Evolutionary conservation across 768 basidiomycete species (phyloP).

Genomic region (Mycena vulgaris): DNA sequence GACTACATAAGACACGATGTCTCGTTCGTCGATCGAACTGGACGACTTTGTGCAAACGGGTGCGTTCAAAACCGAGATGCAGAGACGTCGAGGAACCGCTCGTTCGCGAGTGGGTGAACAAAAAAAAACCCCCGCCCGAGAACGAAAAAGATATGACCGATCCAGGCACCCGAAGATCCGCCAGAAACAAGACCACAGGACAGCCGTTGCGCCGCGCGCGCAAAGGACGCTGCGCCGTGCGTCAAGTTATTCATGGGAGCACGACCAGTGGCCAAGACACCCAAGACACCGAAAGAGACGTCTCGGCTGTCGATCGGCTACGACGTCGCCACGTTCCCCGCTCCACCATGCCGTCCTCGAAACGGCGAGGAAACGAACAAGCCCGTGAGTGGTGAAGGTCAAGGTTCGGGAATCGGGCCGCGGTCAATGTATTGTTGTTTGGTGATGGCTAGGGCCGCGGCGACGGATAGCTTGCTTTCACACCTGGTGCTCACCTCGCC

Average conservation of each 20-base stretch:
- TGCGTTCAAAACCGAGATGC: too few species aligned
- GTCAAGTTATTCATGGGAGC: neutral
- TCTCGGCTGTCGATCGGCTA: too few species aligned
- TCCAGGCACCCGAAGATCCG: neutral
- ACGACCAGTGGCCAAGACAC: neutral
- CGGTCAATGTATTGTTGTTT: slow-evolving; percentile 9
- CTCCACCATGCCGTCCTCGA: too few species aligned
- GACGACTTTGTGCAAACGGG: too few species aligned
- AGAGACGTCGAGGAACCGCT: neutral
- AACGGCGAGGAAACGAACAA: too few species aligned
- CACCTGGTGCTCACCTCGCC: neutral
- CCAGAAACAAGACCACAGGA: neutral
- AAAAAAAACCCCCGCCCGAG: neutral
- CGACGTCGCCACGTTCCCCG: too few species aligned
- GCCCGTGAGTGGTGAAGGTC: neutral
- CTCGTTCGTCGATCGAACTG: neutral
- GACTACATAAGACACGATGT: neutral
- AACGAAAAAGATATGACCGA: too few species aligned
- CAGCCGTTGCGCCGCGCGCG: neutral
- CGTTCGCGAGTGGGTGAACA: neutral
- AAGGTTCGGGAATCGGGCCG: slow-evolving; percentile 16
- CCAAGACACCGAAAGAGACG: too few species aligned
- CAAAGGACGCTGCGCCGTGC: neutral
- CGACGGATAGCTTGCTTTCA: too few species aligned
- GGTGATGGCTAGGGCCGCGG: neutral